Evolutionary conservation across 768 basidiomycete genomes (phyloP).

Genomic region (Boletus sensibilis): DNA sequence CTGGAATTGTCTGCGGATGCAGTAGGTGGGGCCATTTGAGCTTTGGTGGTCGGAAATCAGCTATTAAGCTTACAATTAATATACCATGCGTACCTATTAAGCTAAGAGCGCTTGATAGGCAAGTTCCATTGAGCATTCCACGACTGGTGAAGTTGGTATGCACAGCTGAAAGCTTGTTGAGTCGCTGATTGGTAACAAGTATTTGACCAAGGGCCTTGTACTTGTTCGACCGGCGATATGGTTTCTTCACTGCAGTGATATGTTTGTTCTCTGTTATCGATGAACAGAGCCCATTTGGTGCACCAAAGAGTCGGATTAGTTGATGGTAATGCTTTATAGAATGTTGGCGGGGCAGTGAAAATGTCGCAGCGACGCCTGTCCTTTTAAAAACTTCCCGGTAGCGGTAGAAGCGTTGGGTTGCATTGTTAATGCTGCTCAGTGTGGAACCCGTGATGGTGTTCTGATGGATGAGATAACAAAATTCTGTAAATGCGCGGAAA

Average conservation of each 20-base stretch:
- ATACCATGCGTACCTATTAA: background rate
- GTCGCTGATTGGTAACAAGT: background rate
- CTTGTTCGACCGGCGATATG: slow-evolving; percentile 29
- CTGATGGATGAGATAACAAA: background rate
- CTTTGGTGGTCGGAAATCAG: background rate
- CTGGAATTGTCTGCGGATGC: too few species aligned
- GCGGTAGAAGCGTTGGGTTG: slow-evolving; percentile 15
- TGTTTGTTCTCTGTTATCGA: slow-evolving; percentile 39
- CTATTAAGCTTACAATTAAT: background rate
- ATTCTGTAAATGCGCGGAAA: background rate
- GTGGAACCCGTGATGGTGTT: background rate
- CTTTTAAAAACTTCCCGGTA: slow-evolving; percentile 21
- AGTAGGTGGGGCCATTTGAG: background rate
- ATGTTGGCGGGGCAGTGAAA: slow-evolving; percentile 27
- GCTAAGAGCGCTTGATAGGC: too few species aligned
- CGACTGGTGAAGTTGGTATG: too few species aligned
- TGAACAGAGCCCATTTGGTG: slow-evolving; percentile 37
- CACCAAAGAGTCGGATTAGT: slow-evolving; percentile 30
- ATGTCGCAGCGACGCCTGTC: slow-evolving; percentile 1
- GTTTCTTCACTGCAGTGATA: slow-evolving; percentile 38
- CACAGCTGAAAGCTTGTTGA: too few species aligned
- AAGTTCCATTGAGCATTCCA: too few species aligned
- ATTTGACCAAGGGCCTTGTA: slow-evolving; percentile 32
- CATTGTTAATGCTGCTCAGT: background rate
- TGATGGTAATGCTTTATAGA: slow-evolving; percentile 31